These are phyloP conservation scores for Exsudoporus floridanus DNA, from an alignment of 1,284 basidiomycete species.

Conservation along the genomic window DNA sequence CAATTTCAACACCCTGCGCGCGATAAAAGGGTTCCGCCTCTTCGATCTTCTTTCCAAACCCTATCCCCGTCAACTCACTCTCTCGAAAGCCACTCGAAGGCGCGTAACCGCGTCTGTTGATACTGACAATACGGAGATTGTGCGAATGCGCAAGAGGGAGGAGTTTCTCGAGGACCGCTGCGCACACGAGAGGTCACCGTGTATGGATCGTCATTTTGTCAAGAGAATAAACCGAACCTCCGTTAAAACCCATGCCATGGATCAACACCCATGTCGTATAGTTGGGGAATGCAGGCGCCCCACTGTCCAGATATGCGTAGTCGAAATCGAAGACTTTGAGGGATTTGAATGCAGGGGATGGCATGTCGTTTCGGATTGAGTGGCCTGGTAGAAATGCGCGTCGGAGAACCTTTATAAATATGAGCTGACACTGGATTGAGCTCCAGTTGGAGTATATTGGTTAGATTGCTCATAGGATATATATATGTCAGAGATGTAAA, in stretches of 20 bases:
- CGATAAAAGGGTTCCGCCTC: slow-evolving; percentile 21
- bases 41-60: slow-evolving; percentile 16
- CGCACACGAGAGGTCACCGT: not conserved
- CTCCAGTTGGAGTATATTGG: too few relatives aligned
- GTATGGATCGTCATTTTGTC: not conserved
- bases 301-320: slow-evolving; percentile 25
- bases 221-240: slow-evolving; percentile 10
- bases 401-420: too few relatives aligned
- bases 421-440: too few relatives aligned
- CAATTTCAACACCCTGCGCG: slow-evolving; percentile 26
- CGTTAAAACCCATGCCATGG: slow-evolving; percentile 27
- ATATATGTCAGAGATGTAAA: too few relatives aligned
- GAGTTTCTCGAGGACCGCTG: slow-evolving; percentile 20
- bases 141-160: slow-evolving; percentile 25
- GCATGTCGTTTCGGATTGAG: slow-evolving; percentile 2
- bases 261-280: slow-evolving; percentile 29
- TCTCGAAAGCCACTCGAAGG: slow-evolving; percentile 26
- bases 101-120: slow-evolving; percentile 28
- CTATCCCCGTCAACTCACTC: slow-evolving; percentile 12
- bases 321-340: slow-evolving; percentile 20
- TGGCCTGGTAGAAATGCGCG: too few relatives aligned
- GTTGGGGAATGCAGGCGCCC: slow-evolving; percentile 13
- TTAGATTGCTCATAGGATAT: too few relatives aligned
- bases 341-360: slow-evolving; percentile 1
- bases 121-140: slow-evolving; percentile 27